Evolutionary conservation across 2,329 filamentous ascomycete species (phyloP), one percentile per base, ranked within the genome.

Genomic region (Aspergillus eucalypticola): DNA sequence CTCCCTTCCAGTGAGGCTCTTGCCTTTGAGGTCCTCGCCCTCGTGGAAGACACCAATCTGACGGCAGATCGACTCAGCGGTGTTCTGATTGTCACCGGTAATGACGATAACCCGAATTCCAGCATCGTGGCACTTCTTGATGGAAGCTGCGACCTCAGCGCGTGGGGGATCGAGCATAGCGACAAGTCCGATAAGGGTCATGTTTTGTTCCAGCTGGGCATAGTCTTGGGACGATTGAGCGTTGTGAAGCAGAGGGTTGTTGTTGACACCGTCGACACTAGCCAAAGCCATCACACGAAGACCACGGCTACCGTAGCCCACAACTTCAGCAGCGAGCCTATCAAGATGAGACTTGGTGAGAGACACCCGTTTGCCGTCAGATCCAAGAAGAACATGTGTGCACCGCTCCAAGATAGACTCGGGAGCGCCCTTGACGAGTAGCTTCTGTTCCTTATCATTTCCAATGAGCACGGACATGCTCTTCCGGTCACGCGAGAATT

Each of bases 81-180:
- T 99, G 81, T 96, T 96, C 74, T 90, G 92, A 81, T 96, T 99
- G 79, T 99, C 95, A 72, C 95, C 95, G 56, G 95, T 99, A 77
- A 99, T 97, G 66, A 99, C 95, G 68, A 99, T 92, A 53, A 99
- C 92, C 63, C 95, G 90, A 70, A 99, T 98, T 68, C 95, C 95
- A 67, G 95, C 95, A 64, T 91, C 88, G 76, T 89, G 91, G 79
- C 95, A 99, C 76, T 96, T 90, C 72, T 84, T 83, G 69, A 99
- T 96, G 51, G 95, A 95, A 54, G 81, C 84, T 55, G 90, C 86
- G 10, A 98, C 95, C 79, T 99, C 95, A 51, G 92, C 90, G 39
- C 95, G 91, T 70, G 95, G 95, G 69, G 95, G 95, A 75, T 99
- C 95, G 73, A 97, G 84, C 95, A 99, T 99, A 69, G 90, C 92